Percentiles rank a stretch among this genome's conserved stretches.
phyloP scores from a whole-genome alignment of 1,284 basidiomycete species.

The Clitocybe nebularis region DNA sequence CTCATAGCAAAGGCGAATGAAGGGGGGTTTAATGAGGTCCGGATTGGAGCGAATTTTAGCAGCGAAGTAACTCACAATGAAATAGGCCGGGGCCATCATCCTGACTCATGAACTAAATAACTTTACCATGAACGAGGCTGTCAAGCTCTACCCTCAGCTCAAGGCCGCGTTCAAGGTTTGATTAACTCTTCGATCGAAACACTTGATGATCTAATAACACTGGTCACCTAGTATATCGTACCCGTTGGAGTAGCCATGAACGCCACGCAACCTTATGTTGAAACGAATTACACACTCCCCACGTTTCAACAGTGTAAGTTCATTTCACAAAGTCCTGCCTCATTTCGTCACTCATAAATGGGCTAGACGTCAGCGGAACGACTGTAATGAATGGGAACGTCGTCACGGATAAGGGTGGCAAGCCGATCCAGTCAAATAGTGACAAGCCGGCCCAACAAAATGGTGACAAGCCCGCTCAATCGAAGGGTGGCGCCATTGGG shows the following conservation, averaged over 20 bases:
- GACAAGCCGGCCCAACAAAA: no score
- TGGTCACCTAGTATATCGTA: conserved; percentile 33
- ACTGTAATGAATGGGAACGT: background rate
- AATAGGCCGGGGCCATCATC: conserved; percentile 43
- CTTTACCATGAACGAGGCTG: conserved; percentile 45
- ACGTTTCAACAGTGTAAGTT: conserved; percentile 43
- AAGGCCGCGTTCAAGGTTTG: conserved; percentile 37
- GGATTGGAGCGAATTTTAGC: conserved; percentile 4
- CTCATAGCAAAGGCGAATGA: conserved; percentile 33
- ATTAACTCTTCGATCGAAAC: background rate
- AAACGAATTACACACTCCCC: conserved; percentile 34
- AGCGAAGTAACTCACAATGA: background rate
- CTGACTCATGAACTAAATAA: conserved; percentile 47
- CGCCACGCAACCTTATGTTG: conserved; percentile 43
- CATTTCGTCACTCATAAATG: background rate
- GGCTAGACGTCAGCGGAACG: conserved; percentile 2
- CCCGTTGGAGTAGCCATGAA: conserved; percentile 47
- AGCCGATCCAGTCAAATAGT: background rate
- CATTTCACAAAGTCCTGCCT: background rate
- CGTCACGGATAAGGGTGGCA: background rate
- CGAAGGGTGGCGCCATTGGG: no score
- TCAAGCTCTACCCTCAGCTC: conserved; percentile 37
- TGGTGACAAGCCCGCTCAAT: no score
- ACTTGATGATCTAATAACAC: background rate
- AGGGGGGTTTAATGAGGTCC: conserved; percentile 37